A percentile compares a stretch with the other conserved stretches of the same genome.
These are phyloP conservation scores for Cladosporium halotolerans DNA, from an alignment of 2,329 filamentous ascomycete genomes.

Conservation along the genomic window DNA sequence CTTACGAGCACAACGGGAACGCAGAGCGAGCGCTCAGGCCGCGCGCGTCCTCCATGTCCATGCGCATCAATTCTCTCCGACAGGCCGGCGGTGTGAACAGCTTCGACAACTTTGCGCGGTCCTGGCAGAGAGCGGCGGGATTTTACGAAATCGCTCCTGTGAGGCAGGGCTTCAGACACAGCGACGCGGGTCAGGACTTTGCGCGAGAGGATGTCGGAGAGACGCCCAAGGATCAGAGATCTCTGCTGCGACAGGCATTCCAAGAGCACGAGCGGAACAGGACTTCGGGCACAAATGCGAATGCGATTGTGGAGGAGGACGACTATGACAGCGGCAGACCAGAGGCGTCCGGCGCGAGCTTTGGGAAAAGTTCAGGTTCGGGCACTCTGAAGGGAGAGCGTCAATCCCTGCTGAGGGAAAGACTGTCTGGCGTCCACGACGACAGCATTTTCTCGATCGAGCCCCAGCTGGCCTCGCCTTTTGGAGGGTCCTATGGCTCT, in stretches of 20 bases:
- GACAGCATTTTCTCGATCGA: slow-evolving; percentile 45
- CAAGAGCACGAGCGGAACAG: slow-evolving; percentile 22
- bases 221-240: slow-evolving; percentile 34
- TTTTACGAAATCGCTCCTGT: slow-evolving; percentile 85
- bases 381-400: slow-evolving; percentile 7
- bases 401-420: slow-evolving; percentile 21
- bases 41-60: slow-evolving; percentile 43
- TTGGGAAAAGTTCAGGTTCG: not conserved
- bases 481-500: slow-evolving; percentile 65
- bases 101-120: slow-evolving; percentile 86
- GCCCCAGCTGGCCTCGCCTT: slow-evolving; percentile 56
- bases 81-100: slow-evolving; percentile 88
- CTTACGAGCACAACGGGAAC: slow-evolving; percentile 12
- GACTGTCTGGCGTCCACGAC: slow-evolving; percentile 27
- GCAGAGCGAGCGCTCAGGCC: slow-evolving; percentile 28
- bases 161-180: slow-evolving; percentile 62
- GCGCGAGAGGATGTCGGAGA: slow-evolving; percentile 32
- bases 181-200: slow-evolving; percentile 38
- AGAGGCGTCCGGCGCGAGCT: not conserved
- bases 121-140: slow-evolving; percentile 82
- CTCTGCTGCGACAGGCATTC: slow-evolving; percentile 38
- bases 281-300: slow-evolving; percentile 18
- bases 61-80: slow-evolving; percentile 47
- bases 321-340: slow-evolving; percentile 18
- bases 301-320: slow-evolving; percentile 23